Evolutionary conservation across 352 stramenopile species (phyloP).

Genomic region (Globisporangium cederbergense): DNA sequence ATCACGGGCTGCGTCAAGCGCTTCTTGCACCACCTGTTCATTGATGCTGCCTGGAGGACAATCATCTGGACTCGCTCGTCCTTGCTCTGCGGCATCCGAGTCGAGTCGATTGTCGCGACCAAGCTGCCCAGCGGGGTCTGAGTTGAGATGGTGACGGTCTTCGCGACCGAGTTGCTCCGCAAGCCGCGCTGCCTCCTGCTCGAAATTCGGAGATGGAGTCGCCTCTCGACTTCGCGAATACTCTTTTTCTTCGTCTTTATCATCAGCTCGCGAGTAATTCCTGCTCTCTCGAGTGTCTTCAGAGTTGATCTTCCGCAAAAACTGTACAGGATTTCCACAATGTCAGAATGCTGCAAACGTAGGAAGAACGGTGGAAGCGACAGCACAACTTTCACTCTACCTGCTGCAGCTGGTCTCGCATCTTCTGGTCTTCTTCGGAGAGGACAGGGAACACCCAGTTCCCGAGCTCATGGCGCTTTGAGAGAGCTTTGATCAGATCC

Average conservation of each 20-base stretch:
- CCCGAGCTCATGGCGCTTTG: constrained; percentile 51
- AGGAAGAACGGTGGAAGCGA: not conserved
- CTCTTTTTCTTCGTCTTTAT: not conserved
- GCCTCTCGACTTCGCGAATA: not conserved
- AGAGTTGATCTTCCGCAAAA: constrained; percentile 4
- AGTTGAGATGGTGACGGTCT: not conserved
- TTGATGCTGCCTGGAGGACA: not conserved
- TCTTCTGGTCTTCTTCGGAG: constrained; percentile 37
- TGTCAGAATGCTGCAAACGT: not conserved
- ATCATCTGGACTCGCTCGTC: not conserved
- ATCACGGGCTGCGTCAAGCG: not conserved
- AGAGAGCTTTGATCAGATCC: constrained; percentile 28
- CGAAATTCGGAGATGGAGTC: not conserved
- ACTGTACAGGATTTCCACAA: not conserved
- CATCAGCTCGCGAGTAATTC: not conserved
- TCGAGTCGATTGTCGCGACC: not conserved
- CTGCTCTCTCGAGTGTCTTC: not conserved
- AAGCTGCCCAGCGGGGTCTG: not conserved
- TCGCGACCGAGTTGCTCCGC: not conserved
- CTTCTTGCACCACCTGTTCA: not conserved
- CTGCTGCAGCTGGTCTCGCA: constrained; percentile 29
- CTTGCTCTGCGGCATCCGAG: not conserved
- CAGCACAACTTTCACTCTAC: constrained; percentile 9
- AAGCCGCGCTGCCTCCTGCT: not conserved
- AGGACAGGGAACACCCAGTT: constrained; percentile 47